Conservation (phyloP, 257 asterid genomes). For the Plantago major region DNA sequence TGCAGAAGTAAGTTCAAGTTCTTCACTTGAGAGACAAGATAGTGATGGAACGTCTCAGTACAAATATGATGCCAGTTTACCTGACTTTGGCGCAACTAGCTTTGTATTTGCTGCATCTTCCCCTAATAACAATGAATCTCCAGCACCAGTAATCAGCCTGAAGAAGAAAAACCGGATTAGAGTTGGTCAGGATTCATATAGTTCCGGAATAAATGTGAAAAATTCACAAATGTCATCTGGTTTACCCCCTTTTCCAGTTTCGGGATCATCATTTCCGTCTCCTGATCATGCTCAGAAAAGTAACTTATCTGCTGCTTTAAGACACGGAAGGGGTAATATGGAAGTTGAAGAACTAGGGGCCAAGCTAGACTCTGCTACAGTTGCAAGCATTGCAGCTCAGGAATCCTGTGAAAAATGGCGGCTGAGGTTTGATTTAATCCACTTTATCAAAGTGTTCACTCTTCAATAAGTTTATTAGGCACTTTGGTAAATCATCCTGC, state of each 20-base stretch:
- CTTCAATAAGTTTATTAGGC: background rate
- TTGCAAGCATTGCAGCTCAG: conserved; percentile 62
- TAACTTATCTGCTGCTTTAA: conserved; percentile 29
- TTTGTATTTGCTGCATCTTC: conserved; percentile 76
- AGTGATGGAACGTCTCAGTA: conserved; percentile 47
- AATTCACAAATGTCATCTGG: conserved; percentile 38
- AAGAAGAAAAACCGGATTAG: conserved; percentile 60
- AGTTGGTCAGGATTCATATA: conserved; percentile 38
- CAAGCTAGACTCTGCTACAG: conserved; percentile 36
- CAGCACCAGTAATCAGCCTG: conserved; percentile 37
- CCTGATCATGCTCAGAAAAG: conserved; percentile 42
- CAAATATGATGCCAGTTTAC: conserved; percentile 33
- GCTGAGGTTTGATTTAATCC: conserved; percentile 49
- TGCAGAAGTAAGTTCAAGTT: conserved; percentile 50
- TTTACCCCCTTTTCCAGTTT: conserved; percentile 39
- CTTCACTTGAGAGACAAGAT: conserved; percentile 48
- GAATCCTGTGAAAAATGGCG: conserved; percentile 98
- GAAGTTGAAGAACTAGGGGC: conserved; percentile 38
- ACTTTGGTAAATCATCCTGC: conserved; percentile 9
- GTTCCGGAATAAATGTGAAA: conserved; percentile 36
- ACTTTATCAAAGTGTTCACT: background rate
- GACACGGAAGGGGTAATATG: conserved; percentile 36
- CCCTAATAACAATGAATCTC: conserved; percentile 41
- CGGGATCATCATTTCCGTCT: conserved; percentile 44
- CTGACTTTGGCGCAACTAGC: conserved; percentile 40